Percentiles rank a stretch among this genome's conserved stretches.
Evolutionary conservation across 2,329 filamentous ascomycete species (phyloP).

Genomic region (Thelonectria olida): DNA sequence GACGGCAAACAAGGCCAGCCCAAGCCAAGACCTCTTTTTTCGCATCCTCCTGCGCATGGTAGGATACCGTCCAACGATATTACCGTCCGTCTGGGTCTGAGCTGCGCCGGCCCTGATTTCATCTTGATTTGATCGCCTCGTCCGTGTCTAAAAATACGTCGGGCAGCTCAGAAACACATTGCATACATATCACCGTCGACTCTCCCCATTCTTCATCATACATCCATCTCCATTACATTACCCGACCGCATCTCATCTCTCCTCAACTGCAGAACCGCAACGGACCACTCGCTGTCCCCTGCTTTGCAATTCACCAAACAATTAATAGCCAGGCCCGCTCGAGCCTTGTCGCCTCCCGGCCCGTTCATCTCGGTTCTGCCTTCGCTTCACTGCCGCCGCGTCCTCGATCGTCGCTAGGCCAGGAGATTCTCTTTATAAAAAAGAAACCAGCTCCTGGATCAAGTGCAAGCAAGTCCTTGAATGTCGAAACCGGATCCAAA

Average conservation of each 20-base stretch:
- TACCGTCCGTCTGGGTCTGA: neutral
- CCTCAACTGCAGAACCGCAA: neutral
- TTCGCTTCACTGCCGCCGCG: slow-evolving; percentile 29
- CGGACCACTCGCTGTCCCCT: slow-evolving; percentile 11
- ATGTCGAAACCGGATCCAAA: neutral
- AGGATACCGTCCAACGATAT: neutral
- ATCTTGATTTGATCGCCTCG: neutral
- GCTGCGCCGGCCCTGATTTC: neutral
- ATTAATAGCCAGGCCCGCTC: slow-evolving; percentile 20
- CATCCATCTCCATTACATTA: neutral
- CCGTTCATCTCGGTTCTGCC: slow-evolving; percentile 23
- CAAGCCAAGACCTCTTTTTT: neutral
- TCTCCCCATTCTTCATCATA: neutral
- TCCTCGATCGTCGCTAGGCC: slow-evolving; percentile 13
- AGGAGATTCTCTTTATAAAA: neutral
- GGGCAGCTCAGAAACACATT: neutral
- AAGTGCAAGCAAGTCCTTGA: neutral
- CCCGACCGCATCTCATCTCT: slow-evolving; percentile 2
- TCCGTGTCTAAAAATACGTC: slow-evolving; percentile 9
- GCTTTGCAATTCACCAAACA: slow-evolving; percentile 7
- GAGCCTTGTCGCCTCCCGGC: slow-evolving; percentile 24
- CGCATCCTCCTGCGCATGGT: too few species aligned
- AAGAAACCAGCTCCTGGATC: neutral
- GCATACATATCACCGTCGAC: neutral
- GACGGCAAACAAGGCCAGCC: neutral